These are phyloP conservation scores for Flammula alnicola DNA, from an alignment of 1,284 basidiomycete genomes.

Conservation along the genomic window DNA sequence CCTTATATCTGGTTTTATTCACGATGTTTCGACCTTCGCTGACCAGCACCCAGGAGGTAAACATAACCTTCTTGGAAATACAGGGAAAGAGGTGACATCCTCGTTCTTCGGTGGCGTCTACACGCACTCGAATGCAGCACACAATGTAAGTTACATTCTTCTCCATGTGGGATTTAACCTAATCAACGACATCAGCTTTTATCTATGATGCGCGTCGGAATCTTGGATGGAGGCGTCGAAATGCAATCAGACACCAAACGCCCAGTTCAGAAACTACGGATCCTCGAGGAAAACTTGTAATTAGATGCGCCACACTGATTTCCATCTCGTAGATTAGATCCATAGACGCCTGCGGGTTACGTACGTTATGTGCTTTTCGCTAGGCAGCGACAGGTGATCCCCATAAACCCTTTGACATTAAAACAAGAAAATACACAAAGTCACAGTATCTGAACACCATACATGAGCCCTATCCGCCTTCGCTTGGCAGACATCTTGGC, in stretches of 20 bases:
- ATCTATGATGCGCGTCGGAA: conserved; percentile 83
- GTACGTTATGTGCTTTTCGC: no score
- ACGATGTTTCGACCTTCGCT: conserved; percentile 79
- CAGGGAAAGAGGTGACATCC: conserved; percentile 80
- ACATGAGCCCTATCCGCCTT: conserved; percentile 5
- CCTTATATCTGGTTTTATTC: conserved; percentile 85
- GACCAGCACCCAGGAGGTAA: conserved; percentile 86
- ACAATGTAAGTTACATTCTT: conserved; percentile 61
- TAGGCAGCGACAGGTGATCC: neutral
- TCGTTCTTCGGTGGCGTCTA: conserved; percentile 31
- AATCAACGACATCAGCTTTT: conserved; percentile 56
- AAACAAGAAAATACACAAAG: neutral
- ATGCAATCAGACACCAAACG: neutral
- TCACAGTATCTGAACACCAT: conserved; percentile 11
- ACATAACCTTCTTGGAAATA: conserved; percentile 60
- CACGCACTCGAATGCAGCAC: conserved; percentile 79
- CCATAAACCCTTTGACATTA: neutral
- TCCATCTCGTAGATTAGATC: neutral
- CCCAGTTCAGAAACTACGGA: conserved; percentile 1
- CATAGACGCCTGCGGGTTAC: no score
- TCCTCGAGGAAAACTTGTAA: conserved; percentile 10
- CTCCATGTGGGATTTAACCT: conserved; percentile 1
- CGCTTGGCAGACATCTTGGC: conserved; percentile 10
- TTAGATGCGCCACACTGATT: neutral
- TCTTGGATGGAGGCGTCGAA: conserved; percentile 76